Evolutionary conservation across 495 filamentous ascomycete genomes (phyloP).

Genomic region (Podospora fimiseda): DNA sequence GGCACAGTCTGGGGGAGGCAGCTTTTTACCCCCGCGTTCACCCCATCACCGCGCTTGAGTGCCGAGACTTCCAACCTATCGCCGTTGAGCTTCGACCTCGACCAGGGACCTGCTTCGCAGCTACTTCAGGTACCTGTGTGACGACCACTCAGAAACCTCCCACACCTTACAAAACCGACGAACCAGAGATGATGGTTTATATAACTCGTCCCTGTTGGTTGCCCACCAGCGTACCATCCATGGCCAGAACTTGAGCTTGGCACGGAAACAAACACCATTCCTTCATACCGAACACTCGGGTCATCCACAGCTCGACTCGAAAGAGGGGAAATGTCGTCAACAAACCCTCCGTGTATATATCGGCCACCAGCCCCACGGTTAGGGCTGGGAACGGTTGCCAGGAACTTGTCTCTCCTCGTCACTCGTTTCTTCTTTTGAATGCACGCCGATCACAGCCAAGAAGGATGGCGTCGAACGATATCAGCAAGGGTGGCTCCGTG

Average conservation of each 20-base stretch:
- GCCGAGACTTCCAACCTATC: background rate
- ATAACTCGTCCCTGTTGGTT: background rate
- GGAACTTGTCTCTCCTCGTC: background rate
- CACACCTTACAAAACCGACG: background rate
- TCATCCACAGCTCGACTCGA: background rate
- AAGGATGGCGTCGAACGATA: slow-evolving; percentile 7
- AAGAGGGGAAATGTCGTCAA: background rate
- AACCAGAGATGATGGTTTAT: background rate
- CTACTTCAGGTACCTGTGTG: background rate
- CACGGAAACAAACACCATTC: background rate
- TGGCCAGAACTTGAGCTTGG: background rate
- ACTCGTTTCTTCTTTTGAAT: background rate
- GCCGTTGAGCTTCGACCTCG: background rate
- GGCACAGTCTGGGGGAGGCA: background rate
- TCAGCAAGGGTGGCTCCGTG: slow-evolving; percentile 19
- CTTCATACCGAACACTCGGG: background rate
- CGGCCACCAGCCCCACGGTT: background rate
- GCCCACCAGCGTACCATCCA: background rate
- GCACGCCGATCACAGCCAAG: background rate
- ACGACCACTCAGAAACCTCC: background rate
- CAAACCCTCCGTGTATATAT: background rate
- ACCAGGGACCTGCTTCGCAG: background rate
- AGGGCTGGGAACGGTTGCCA: background rate
- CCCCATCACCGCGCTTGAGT: background rate
- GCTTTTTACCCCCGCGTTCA: background rate